Percentiles rank a stretch among this genome's conserved stretches.
phyloP scores from a whole-genome alignment of 768 basidiomycete species.

The Boletus speciosus region DNA sequence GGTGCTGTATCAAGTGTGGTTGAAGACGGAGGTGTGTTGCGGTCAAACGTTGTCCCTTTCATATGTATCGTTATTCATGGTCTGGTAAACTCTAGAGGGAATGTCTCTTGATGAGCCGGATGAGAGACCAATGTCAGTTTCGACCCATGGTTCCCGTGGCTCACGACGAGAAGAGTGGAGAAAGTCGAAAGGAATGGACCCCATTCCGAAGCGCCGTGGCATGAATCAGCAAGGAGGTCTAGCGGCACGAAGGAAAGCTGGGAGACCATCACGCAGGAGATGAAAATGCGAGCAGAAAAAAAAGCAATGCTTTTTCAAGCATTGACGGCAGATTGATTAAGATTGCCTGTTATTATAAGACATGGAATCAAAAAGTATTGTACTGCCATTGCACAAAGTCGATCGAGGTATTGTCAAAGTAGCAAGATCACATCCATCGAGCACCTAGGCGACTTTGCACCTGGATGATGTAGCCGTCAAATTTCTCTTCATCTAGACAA shows the following conservation, averaged over 20 bases:
- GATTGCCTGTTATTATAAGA: neutral
- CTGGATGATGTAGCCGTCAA: neutral
- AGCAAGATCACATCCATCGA: neutral
- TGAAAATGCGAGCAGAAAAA: slow-evolving; percentile 29
- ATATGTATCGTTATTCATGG: slow-evolving; percentile 6
- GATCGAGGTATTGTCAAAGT: neutral
- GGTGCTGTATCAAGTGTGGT: slow-evolving; percentile 12
- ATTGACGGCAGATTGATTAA: neutral
- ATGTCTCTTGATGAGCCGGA: slow-evolving; percentile 51
- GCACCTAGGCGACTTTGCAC: neutral
- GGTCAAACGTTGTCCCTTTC: neutral
- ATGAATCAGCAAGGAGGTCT: slow-evolving; percentile 67
- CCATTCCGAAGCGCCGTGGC: slow-evolving; percentile 46
- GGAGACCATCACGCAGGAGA: slow-evolving; percentile 67
- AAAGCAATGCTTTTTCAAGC: neutral
- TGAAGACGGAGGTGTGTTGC: slow-evolving; percentile 22
- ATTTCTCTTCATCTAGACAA: slow-evolving; percentile 7
- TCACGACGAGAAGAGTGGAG: slow-evolving; percentile 83
- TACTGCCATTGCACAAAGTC: slow-evolving; percentile 4
- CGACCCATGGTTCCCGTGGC: slow-evolving; percentile 77
- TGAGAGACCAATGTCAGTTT: slow-evolving; percentile 43
- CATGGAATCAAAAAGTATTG: slow-evolving; percentile 10
- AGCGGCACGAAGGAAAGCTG: slow-evolving; percentile 62
- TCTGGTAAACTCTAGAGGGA: slow-evolving; percentile 32
- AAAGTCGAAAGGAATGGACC: slow-evolving; percentile 67